Evolutionary conservation across 352 stramenopile species (phyloP), one percentile per base, ranked within the genome.

Genomic region (Plasmopara viticola): DNA sequence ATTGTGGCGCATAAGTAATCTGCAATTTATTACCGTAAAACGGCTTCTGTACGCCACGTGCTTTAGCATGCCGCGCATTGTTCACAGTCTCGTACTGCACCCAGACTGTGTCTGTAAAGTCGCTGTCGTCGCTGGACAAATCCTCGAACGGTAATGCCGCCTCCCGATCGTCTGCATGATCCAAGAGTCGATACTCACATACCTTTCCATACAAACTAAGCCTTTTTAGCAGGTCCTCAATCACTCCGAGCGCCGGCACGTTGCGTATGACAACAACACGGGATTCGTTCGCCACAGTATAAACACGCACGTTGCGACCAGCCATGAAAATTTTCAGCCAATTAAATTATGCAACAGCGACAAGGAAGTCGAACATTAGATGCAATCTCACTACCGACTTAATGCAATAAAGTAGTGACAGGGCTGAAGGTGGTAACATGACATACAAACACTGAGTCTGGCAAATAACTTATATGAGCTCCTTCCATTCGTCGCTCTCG

Each of bases 81-180:
- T 85, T 86, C 30, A 86, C 72, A 28, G 70, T 86, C 60, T 86
- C 78, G 60, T 86, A 91, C 44, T 87, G 53, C 25, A 91, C 55
- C 78, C 76, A 89, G 12, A 91, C 51, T 1, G 68, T 62, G 45
- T 91, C 72, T 2, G 68, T 81, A 54, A 86, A 91, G 12, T 70
- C 52, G 5, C 47, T 48, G 40, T 72, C 56, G 7, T 68, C 56
- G 1, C 64, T 28, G 8, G 20, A 40, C 0, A 12, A 34, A 4
- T 48, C 28, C 30, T 58, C 62, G 12, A 67, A 59, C 12, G 41
- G 47, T 17, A 66, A 49, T n/a, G 67, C 60, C 20, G 45, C 39
- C 33, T 66, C 49, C 18, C 65, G 55, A 37, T 86, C 75, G 35
- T 78, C 64, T 17, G 50, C 48, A 46, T 83, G 68, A 46, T 86